phyloP scores from a whole-genome alignment of 225 moss, liverwort and hornwort species.

The Straminergon stramineum region DNA sequence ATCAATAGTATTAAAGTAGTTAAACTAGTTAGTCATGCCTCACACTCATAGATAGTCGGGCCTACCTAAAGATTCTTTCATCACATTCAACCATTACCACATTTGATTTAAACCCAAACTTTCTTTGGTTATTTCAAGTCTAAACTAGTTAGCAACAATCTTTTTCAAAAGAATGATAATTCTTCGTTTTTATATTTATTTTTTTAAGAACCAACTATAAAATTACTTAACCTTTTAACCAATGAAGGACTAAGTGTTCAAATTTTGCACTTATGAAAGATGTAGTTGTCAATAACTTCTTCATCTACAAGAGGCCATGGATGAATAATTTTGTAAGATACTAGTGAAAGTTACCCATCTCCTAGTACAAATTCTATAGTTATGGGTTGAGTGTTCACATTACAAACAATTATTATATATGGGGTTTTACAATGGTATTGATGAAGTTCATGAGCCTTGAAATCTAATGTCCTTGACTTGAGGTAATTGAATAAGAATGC shows the following conservation, averaged over 20 bases:
- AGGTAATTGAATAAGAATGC: rapidly evolving
- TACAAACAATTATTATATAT: not conserved
- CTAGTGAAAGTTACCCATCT: not conserved
- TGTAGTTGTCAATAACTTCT: not conserved
- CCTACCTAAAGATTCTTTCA: not conserved
- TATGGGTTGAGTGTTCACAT: not conserved
- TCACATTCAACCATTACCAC: not conserved
- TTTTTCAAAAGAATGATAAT: not conserved
- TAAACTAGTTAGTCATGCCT: not conserved
- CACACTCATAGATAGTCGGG: not conserved
- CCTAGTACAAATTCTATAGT: not conserved
- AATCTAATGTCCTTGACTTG: not conserved
- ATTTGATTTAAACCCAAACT: not conserved
- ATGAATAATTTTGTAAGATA: not conserved
- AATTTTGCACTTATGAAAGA: not conserved
- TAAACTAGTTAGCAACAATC: not conserved
- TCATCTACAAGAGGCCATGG: not conserved
- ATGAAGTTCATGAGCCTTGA: not conserved
- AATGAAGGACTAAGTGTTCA: not conserved
- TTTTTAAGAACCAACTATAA: not conserved
- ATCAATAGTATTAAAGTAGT: not conserved
- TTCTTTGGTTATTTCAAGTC: not conserved
- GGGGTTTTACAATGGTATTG: not conserved
- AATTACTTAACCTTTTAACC: not conserved
- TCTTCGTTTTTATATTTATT: not conserved